Conservation (phyloP, 331 rosid genomes). For the Acacia pycnantha region DNA sequence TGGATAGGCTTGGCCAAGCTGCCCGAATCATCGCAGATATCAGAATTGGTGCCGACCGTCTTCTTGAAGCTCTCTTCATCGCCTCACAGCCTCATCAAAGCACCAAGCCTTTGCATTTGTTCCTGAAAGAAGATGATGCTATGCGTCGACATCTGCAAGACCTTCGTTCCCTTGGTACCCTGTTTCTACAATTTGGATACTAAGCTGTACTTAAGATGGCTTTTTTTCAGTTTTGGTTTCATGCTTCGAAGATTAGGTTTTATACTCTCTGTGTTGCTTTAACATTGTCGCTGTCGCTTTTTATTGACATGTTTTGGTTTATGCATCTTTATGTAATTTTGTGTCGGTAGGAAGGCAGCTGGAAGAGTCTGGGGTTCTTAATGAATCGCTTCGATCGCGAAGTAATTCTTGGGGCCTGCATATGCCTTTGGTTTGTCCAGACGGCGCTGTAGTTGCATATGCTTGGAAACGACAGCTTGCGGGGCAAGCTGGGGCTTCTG, state of each 20-base stretch:
- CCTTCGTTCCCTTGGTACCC: slow-evolving; percentile 76
- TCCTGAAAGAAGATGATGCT: slow-evolving; percentile 72
- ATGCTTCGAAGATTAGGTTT: slow-evolving; percentile 32
- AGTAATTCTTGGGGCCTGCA: slow-evolving; percentile 91
- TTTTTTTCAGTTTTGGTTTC: background rate
- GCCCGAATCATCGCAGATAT: slow-evolving; percentile 83
- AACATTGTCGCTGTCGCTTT: background rate
- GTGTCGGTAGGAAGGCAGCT: slow-evolving; percentile 71
- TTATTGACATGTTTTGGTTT: background rate
- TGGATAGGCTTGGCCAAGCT: slow-evolving; percentile 78
- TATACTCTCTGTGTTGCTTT: background rate
- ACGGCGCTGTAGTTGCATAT: slow-evolving; percentile 90
- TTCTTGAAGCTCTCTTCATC: slow-evolving; percentile 79
- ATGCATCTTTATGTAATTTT: background rate
- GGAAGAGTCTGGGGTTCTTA: slow-evolving; percentile 83
- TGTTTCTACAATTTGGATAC: background rate
- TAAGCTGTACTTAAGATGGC: background rate
- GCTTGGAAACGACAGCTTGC: slow-evolving; percentile 98
- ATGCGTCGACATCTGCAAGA: slow-evolving; percentile 86
- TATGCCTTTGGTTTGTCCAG: slow-evolving; percentile 96
- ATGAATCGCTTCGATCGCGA: slow-evolving; percentile 72
- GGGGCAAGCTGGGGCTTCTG: slow-evolving; percentile 94
- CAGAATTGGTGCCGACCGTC: slow-evolving; percentile 86
- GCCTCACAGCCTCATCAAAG: slow-evolving; percentile 77
- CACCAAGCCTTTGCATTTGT: slow-evolving; percentile 60